phyloP scores from a whole-genome alignment of 768 basidiomycete genomes.

The Pisolithus sp. region DNA sequence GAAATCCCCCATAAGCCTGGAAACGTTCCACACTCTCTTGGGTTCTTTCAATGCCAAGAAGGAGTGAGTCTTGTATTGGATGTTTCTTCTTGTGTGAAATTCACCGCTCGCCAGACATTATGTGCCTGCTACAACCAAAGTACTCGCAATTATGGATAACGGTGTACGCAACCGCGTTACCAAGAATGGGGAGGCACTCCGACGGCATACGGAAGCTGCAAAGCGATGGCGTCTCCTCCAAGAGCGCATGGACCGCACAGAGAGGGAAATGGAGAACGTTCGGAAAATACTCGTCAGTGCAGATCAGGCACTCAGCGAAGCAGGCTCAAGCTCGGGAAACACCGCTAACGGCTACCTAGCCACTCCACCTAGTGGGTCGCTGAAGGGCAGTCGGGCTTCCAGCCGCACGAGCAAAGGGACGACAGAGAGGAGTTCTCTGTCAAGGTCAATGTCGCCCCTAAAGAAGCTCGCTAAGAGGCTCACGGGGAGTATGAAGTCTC shows the following conservation, averaged over 20 bases:
- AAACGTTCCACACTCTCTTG: constrained; percentile 58
- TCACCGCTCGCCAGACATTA: constrained; percentile 62
- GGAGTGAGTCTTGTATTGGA: constrained; percentile 43
- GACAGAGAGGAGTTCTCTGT: constrained; percentile 49
- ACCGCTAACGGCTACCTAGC: constrained; percentile 56
- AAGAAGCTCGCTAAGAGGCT: constrained; percentile 71
- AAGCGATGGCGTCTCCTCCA: constrained; percentile 77
- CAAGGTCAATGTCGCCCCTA: constrained; percentile 75
- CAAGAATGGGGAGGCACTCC: constrained; percentile 92
- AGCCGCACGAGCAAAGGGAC: constrained; percentile 28
- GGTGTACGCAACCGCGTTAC: constrained; percentile 90
- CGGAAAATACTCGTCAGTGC: constrained; percentile 48
- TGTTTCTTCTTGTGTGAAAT: constrained; percentile 2
- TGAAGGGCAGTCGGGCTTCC: constrained; percentile 35
- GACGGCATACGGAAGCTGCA: constrained; percentile 84
- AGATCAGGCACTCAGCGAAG: constrained; percentile 57
- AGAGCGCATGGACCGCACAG: constrained; percentile 75
- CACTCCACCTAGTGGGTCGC: constrained; percentile 48
- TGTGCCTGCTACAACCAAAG: constrained; percentile 88
- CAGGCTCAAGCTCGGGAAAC: constrained; percentile 58
- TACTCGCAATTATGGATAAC: constrained; percentile 89
- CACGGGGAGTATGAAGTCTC: constrained; percentile 40
- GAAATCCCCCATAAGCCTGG: constrained; percentile 46
- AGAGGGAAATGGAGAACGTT: constrained; percentile 72
- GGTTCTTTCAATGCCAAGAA: constrained; percentile 86